Base-by-base conservation (phyloP, 345 rosid species). In the Angophora floribunda region DNA sequence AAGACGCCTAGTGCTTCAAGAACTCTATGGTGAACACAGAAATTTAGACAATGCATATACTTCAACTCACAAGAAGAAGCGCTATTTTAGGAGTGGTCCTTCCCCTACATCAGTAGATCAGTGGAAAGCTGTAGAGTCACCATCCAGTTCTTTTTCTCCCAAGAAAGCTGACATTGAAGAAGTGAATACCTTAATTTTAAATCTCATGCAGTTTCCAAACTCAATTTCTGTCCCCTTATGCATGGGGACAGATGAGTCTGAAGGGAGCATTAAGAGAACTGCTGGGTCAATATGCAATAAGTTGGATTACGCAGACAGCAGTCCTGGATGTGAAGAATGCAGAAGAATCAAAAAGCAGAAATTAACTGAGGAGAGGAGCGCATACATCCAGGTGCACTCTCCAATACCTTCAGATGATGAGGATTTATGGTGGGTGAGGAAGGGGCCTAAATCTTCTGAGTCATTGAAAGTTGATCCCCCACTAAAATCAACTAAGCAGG, bases 311-410 rank as follows among this genome's bases (percentile, higher is more conserved):
- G 61, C 91, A 44, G 99, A 95, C 92, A 95, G 90, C 86, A 91
- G 95, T 78, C 94, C 94, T 88, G 99, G 97, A n/a, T 98, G 99
- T 85, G 99, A 97, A 91, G 99, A 97, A 90, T 98, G 99, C 90
- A 95, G 93, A 93, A 93, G 91, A 92, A 94, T 94, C 22, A 96
- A 94, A 91, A 93, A 93, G 91, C 94, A 89, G 79, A 95, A 94
- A 92, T 79, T 93, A 87, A 93, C 89, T 50, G 99, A 97, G 89
- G 98, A 95, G 88, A 94, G 92, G 92, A 94, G 92, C 89, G 94
- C 98, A 49, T 91, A 47, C 89, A 87, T 93, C 90, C 96, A 91
- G 91, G 95, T 93, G 26, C 89, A 91, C 90, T 97, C 97, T 85
- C 97, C 98, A 84, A 45, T 91, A 91, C 95, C 90, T 55, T 95